Evolutionary conservation across 208 protist species (phyloP), one percentile per base, ranked within the genome.

Genomic region (Wallacemonas sp.): DNA sequence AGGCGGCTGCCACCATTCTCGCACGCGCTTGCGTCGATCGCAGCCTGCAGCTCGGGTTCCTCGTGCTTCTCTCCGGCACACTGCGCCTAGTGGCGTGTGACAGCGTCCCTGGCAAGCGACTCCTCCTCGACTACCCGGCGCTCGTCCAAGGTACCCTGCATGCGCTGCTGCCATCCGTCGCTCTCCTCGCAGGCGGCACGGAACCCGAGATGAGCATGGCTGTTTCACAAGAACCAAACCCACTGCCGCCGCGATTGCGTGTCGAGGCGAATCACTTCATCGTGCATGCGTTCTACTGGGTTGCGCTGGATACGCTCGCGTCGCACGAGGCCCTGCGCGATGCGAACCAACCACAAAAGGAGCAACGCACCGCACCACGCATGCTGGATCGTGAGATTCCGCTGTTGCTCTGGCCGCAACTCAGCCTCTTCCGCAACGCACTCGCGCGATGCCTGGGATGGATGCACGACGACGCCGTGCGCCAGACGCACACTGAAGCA

Each of bases 231-330:
- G n/a, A n/a, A n/a, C n/a, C n/a, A n/a, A n/a, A n/a, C n/a, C n/a
- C n/a, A n/a, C n/a, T n/a, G n/a, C n/a, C 89, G 19, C 79, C 70
- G 16, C 74, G 79, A 2, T 26, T 95, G 62, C 47, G 60, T 9
- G 80, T 83, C 0, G 84, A 93, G 63, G 67, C 84, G 2, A 93
- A 93, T 56, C 61, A 93, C 49, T 68, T 80, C 21, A 26, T 95
- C 11, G 21, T 95, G 17, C 86, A 95, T 43, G 54, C 58, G 26
- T 66, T 81, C 39, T 49, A 90, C 66, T 80, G 80, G 72, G 65
- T 93, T 9, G 38, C 76, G 9, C 61, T 67, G 34, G 90, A 91
- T 38, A 68, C 78, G 4, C 68, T 95, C 17, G 26, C 49, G 8
- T 68, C 66, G 30, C 72, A 74, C 11, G 61, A 32, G 74, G 55